phyloP scores from a whole-genome alignment of 2,329 filamentous ascomycete genomes.

The Arthrinium phaeospermum region DNA sequence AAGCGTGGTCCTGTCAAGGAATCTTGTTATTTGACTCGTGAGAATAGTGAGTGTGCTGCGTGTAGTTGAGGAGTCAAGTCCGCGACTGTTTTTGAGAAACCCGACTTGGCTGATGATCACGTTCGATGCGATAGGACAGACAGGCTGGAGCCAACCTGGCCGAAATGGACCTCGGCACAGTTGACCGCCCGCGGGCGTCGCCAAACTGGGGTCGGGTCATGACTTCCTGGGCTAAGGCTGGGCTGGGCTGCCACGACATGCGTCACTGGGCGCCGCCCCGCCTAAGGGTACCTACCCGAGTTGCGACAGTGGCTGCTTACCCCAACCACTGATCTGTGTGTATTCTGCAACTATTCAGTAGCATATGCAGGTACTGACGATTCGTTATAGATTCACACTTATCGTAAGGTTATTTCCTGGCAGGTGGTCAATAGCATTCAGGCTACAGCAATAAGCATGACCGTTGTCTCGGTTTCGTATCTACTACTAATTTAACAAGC shows the following conservation, averaged over 20 bases:
- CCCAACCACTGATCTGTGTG: neutral
- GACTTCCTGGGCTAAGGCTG: neutral
- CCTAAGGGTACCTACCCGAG: neutral
- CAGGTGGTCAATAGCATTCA: neutral
- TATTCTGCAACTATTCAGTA: neutral
- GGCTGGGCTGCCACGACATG: neutral
- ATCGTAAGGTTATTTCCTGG: neutral
- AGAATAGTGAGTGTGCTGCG: neutral
- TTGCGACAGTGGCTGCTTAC: slow-evolving; percentile 3
- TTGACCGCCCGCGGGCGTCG: neutral
- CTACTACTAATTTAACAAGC: neutral
- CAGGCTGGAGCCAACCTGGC: slow-evolving; percentile 1
- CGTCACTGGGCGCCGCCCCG: neutral
- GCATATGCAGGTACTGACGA: slow-evolving; percentile 2
- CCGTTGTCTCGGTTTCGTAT: neutral
- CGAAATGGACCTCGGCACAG: slow-evolving; percentile 15
- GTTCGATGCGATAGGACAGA: slow-evolving; percentile 5
- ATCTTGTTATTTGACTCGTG: neutral
- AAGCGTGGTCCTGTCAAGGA: neutral
- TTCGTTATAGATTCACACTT: neutral
- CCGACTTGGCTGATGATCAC: neutral
- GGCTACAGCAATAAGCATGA: slow-evolving; percentile 5
- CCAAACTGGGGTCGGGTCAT: slow-evolving; percentile 7
- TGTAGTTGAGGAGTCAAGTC: slow-evolving; percentile 1
- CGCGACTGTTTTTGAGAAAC: neutral